These are phyloP conservation scores for Dryadomyces sulphureus DNA, from an alignment of 2,329 filamentous ascomycete species.

Conservation along the genomic window DNA sequence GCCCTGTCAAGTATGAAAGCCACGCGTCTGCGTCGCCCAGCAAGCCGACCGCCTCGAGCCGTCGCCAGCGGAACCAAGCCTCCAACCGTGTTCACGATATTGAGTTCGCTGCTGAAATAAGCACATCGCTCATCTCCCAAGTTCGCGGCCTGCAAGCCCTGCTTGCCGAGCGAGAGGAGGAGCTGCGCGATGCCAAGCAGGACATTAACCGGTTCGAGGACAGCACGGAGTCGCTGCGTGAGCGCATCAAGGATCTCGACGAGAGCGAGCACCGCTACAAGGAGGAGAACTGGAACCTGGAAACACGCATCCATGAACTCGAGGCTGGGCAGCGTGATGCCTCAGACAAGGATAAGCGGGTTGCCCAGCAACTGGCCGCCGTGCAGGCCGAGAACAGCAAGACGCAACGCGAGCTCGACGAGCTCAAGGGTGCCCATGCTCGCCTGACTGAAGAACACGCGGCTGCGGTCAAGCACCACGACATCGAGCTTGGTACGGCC, in stretches of 20 bases:
- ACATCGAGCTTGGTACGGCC: conserved; percentile 72
- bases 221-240: conserved; percentile 64
- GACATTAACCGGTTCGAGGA: conserved; percentile 71
- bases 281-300: conserved; percentile 96
- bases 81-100: conserved; percentile 85
- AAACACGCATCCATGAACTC: conserved; percentile 80
- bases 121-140: conserved; percentile 84
- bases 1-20: conserved; percentile 66
- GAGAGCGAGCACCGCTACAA: conserved; percentile 95
- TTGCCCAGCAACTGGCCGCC: conserved; percentile 56
- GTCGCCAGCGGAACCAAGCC: conserved; percentile 82
- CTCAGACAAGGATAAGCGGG: conserved; percentile 67
- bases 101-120: conserved; percentile 96
- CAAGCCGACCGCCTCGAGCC: conserved; percentile 74
- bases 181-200: conserved; percentile 57
- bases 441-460: conserved; percentile 72
- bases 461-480: conserved; percentile 63
- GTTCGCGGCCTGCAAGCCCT: conserved; percentile 79
- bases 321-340: conserved; percentile 60
- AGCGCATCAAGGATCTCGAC: conserved; percentile 68
- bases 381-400: conserved; percentile 61
- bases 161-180: conserved; percentile 75
- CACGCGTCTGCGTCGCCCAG: conserved; percentile 76
- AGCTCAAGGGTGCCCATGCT: conserved; percentile 65
- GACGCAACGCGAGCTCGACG: conserved; percentile 77